Percentiles rank a stretch among this genome's conserved stretches.
Evolutionary conservation across 495 filamentous ascomycete species (phyloP).

Genomic region (Entonaema liquescens): DNA sequence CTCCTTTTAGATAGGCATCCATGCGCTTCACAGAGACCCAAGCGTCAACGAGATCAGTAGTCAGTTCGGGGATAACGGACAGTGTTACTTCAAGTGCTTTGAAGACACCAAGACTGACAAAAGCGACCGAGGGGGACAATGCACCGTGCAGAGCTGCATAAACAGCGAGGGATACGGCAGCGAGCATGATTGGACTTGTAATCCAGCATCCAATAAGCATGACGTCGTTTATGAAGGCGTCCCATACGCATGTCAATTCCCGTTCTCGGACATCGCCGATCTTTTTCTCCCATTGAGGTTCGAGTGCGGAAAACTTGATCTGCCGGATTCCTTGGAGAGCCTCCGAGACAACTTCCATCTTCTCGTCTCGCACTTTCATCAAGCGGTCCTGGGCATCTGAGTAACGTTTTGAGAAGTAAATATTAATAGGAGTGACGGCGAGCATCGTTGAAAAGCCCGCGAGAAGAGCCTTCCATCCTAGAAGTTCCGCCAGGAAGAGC

Average conservation of each 20-base stretch:
- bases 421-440: constrained; percentile 73
- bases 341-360: constrained; percentile 81
- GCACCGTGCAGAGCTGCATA: constrained; percentile 70
- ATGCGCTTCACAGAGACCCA: constrained; percentile 79
- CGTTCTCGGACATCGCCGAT: constrained; percentile 70
- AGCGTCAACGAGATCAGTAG: constrained; percentile 73
- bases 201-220: constrained; percentile 74
- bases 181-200: constrained; percentile 74
- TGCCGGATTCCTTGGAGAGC: constrained; percentile 85
- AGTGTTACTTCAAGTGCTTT: constrained; percentile 73
- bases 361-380: constrained; percentile 82
- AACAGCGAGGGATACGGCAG: constrained; percentile 72
- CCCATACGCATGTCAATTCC: constrained; percentile 73
- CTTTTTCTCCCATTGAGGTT: constrained; percentile 79
- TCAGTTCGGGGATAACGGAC: constrained; percentile 75
- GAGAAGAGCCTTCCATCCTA: constrained; percentile 76
- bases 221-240: constrained; percentile 67
- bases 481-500: constrained; percentile 69
- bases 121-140: constrained; percentile 78
- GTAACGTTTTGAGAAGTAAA: constrained; percentile 73
- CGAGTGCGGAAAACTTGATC: constrained; percentile 88
- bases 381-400: constrained; percentile 70
- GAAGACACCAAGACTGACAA: constrained; percentile 81
- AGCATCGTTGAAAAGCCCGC: constrained; percentile 72
- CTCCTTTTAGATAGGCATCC: constrained; percentile 71